phyloP scores from a whole-genome alignment of 768 basidiomycete species.

The Termitomyces sp. region DNA sequence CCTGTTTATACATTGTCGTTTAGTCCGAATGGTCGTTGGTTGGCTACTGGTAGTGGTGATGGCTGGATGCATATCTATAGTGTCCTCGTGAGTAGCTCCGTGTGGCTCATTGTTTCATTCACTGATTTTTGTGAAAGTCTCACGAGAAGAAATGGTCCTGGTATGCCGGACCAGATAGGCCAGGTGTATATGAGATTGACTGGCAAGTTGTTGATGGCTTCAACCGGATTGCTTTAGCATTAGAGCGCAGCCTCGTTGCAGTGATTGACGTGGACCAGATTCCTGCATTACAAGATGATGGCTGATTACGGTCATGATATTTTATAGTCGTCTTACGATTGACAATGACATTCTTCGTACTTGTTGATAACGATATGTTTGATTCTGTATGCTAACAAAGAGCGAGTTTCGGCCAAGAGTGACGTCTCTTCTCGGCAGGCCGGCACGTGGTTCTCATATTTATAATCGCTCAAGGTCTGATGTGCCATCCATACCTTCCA shows the following conservation, averaged over 20 bases:
- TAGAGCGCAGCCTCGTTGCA: conserved; percentile 67
- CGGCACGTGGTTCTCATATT: not conserved
- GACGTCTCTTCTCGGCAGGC: conserved; percentile 8
- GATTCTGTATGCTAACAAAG: no score
- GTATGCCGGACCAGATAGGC: conserved; percentile 54
- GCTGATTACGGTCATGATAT: not conserved
- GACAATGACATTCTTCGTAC: no score
- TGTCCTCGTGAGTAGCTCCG: conserved; percentile 46
- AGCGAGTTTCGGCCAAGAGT: not conserved
- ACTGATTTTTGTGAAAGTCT: conserved; percentile 23
- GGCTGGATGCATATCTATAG: conserved; percentile 74
- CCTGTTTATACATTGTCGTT: conserved; percentile 74
- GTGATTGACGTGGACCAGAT: conserved; percentile 61
- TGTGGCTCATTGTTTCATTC: not conserved
- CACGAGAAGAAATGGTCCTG: conserved; percentile 62
- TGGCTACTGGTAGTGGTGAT: conserved; percentile 80
- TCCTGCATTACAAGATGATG: conserved; percentile 24
- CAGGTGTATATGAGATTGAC: conserved; percentile 72
- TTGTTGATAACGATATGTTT: no score
- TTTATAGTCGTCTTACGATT: not conserved
- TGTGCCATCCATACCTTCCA: not conserved
- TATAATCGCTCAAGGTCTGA: not conserved
- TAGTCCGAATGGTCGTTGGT: conserved; percentile 66
- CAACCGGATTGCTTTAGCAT: conserved; percentile 65
- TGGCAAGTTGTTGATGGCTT: conserved; percentile 57